Conservation (phyloP, 2,329 filamentous ascomycete genomes). For the Mariannaea elegans region DNA sequence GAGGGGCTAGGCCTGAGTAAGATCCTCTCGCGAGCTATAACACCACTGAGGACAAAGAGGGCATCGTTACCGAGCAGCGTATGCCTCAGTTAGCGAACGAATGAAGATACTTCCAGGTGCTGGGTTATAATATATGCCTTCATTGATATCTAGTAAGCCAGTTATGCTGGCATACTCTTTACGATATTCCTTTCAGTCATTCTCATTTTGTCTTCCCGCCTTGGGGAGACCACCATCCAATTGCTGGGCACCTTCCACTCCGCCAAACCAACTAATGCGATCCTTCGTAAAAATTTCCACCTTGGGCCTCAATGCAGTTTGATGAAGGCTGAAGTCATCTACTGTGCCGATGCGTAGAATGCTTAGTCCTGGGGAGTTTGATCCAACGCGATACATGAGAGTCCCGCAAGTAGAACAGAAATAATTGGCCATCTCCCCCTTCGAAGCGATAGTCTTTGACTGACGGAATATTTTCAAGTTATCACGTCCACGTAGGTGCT, state of each 20-base stretch:
- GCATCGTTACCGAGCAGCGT: no score
- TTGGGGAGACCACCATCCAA: no score
- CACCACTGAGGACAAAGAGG: no score
- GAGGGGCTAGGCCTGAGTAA: no score
- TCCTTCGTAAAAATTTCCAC: conserved; percentile 62
- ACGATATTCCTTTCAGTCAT: no score
- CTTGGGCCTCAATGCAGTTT: conserved; percentile 63
- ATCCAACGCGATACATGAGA: conserved; percentile 65
- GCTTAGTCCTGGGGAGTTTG: conserved; percentile 53
- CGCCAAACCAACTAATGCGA: conserved; percentile 58
- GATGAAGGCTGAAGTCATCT: conserved; percentile 67
- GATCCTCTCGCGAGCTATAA: no score
- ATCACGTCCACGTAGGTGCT: conserved; percentile 60
- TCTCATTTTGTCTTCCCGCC: no score
- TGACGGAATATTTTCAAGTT: conserved; percentile 58
- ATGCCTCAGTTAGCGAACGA: no score
- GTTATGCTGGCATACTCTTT: no score
- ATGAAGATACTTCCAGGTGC: no score
- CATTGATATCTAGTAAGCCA: no score
- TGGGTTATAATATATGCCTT: no score
- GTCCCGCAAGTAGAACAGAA: conserved; percentile 69
- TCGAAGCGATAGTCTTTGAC: conserved; percentile 54
- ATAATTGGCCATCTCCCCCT: conserved; percentile 65
- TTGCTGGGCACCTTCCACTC: neutral
- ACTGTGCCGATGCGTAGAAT: conserved; percentile 68